Evolutionary conservation across 2,329 filamentous ascomycete species (phyloP).

Genomic region (Pezicula radicicola): DNA sequence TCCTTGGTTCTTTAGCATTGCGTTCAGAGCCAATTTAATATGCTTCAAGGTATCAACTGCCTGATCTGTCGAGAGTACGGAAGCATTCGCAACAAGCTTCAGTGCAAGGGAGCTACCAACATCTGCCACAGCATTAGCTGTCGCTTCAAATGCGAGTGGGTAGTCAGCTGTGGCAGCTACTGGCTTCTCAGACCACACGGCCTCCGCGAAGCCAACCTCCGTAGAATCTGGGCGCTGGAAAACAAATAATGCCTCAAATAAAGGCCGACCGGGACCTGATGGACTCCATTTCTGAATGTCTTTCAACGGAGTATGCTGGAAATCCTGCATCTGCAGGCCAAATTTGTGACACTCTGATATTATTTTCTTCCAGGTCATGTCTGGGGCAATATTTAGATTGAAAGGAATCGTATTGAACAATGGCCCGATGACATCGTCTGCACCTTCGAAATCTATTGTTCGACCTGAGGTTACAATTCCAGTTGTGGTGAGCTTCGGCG

Average conservation of each 20-base stretch:
- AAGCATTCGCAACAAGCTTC: constrained; percentile 56
- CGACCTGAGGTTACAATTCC: constrained; percentile 80
- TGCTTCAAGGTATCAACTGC: constrained; percentile 37
- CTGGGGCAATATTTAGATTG: constrained; percentile 40
- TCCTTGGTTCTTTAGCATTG: constrained; percentile 13
- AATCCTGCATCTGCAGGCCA: constrained; percentile 64
- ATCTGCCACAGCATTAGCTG: constrained; percentile 39
- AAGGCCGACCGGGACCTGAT: constrained; percentile 41
- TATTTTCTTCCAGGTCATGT: constrained; percentile 56
- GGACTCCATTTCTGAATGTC: constrained; percentile 78
- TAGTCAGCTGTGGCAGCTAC: constrained; percentile 31
- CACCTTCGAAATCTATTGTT: constrained; percentile 62
- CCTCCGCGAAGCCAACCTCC: constrained; percentile 20
- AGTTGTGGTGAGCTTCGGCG: constrained; percentile 43
- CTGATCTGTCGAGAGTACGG: constrained; percentile 32
- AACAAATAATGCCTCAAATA: constrained; percentile 82
- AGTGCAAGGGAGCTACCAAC: constrained; percentile 45
- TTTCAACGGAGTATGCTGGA: constrained; percentile 76
- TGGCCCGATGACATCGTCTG: constrained; percentile 71
- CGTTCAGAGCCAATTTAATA: constrained; percentile 31
- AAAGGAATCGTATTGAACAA: constrained; percentile 90
- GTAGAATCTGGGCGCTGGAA: constrained; percentile 58
- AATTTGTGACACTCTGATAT: constrained; percentile 66
- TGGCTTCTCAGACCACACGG: constrained; percentile 51
- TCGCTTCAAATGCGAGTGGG: constrained; percentile 73